Conservation (phyloP, 495 filamentous ascomycete genomes). For the Rostrohypoxylon terebratum region DNA sequence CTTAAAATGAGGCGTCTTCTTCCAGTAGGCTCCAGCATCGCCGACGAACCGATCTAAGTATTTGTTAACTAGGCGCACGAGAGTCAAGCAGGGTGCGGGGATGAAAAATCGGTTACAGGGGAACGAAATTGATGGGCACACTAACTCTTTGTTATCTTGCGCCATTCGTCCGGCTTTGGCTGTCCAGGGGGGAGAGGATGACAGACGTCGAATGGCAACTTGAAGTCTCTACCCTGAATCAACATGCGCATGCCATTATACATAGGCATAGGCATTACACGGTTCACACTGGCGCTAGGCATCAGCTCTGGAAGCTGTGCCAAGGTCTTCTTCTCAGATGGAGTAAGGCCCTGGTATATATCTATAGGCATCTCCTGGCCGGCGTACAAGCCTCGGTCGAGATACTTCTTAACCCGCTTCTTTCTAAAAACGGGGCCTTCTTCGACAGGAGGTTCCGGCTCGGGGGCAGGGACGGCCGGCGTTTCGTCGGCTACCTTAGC, state of each 20-base stretch:
- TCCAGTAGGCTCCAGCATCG: conserved; percentile 87
- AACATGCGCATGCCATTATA: conserved; percentile 65
- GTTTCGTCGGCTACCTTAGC: conserved; percentile 56
- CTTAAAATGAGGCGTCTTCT: conserved; percentile 77
- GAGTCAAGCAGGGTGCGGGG: background rate
- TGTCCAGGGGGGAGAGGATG: conserved; percentile 85
- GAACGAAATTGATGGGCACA: conserved; percentile 47
- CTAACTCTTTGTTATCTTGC: conserved; percentile 86
- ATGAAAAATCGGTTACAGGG: background rate
- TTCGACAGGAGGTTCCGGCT: conserved; percentile 52
- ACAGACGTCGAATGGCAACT: conserved; percentile 89
- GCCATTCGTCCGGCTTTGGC: conserved; percentile 91
- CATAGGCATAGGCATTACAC: conserved; percentile 57
- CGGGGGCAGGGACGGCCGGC: conserved; percentile 56
- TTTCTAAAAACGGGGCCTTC: conserved; percentile 57
- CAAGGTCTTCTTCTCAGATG: conserved; percentile 72
- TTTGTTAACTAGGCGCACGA: conserved; percentile 17
- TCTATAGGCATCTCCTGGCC: conserved; percentile 77
- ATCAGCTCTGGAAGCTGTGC: conserved; percentile 64
- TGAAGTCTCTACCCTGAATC: conserved; percentile 78
- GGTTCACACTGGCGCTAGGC: conserved; percentile 54
- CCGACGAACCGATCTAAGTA: conserved; percentile 87
- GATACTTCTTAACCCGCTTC: conserved; percentile 74
- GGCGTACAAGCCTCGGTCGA: conserved; percentile 86
- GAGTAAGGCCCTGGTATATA: conserved; percentile 65